Percentiles rank a stretch among this genome's conserved stretches.
These are phyloP conservation scores for Leptosphaerulina australis DNA, from an alignment of 2,329 filamentous ascomycete species.

Conservation along the genomic window DNA sequence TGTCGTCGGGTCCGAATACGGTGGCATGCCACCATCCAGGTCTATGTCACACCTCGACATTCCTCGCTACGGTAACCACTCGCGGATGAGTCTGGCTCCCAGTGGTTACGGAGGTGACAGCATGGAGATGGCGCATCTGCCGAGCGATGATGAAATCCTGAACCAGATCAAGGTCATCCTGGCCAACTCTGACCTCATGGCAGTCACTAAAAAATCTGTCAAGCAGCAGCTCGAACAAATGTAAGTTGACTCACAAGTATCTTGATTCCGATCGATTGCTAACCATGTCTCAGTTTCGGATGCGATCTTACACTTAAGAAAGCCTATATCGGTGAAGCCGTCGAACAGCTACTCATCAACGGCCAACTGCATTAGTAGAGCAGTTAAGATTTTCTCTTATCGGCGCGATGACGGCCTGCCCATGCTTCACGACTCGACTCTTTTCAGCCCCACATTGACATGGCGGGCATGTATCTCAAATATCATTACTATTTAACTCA, in stretches of 20 bases:
- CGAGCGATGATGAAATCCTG: conserved; percentile 85
- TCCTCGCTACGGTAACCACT: conserved; percentile 54
- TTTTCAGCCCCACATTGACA: conserved; percentile 5
- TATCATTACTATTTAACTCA: conserved; percentile 18
- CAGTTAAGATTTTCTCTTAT: neutral
- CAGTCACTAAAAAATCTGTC: conserved; percentile 97
- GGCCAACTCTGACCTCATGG: conserved; percentile 92
- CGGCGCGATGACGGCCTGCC: conserved; percentile 13
- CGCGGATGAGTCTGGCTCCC: conserved; percentile 64
- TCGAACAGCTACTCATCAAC: conserved; percentile 33
- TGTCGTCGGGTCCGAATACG: conserved; percentile 66
- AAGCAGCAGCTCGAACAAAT: conserved; percentile 90
- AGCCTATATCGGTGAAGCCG: conserved; percentile 72
- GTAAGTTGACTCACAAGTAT: conserved; percentile 28
- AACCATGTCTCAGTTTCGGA: conserved; percentile 64
- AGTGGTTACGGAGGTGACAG: conserved; percentile 52
- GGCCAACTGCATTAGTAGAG: conserved; percentile 16
- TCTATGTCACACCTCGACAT: conserved; percentile 66
- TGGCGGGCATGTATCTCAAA: conserved; percentile 16
- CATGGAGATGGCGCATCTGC: conserved; percentile 77
- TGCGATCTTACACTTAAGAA: conserved; percentile 85
- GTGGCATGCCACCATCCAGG: conserved; percentile 57
- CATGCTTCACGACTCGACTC: conserved; percentile 16
- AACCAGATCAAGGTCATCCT: conserved; percentile 95
- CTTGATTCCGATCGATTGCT: conserved; percentile 12